Evolutionary conservation across 441 rosid species (phyloP).

Genomic region (Brassica balearica): DNA sequence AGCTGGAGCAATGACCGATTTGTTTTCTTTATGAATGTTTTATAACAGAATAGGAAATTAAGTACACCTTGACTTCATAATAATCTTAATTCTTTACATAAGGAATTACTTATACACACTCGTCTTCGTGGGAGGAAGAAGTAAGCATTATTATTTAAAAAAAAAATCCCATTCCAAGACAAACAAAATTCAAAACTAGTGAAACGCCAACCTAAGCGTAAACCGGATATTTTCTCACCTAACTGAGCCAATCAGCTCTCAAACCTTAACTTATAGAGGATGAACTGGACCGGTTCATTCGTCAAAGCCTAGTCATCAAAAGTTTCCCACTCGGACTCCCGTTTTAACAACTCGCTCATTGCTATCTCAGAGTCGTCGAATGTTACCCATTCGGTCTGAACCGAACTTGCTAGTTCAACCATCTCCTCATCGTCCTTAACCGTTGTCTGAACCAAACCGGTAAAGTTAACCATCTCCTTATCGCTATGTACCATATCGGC

Average conservation of each 20-base stretch:
- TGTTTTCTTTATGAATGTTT: neutral
- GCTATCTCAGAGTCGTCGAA: constrained; percentile 22
- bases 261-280: neutral
- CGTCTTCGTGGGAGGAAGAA: too few species aligned
- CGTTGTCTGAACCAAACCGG: constrained; percentile 10
- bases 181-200: neutral
- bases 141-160: too few species aligned
- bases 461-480: neutral
- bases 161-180: neutral
- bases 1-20: neutral
- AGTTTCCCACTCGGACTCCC: constrained; percentile 27
- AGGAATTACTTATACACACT: too few species aligned
- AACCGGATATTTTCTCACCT: constrained; percentile 4
- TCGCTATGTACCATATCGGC: constrained; percentile 3
- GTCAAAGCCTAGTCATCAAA: constrained; percentile 28
- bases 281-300: constrained; percentile 6
- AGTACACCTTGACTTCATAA: too few species aligned
- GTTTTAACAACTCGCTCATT: neutral
- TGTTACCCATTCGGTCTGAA: constrained; percentile 35
- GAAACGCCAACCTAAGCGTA: neutral
- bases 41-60: neutral
- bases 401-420: constrained; percentile 8
- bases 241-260: neutral
- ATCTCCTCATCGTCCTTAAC: constrained; percentile 22
- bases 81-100: too few species aligned